A percentile compares a stretch with the other conserved stretches of the same genome.
phyloP scores from a whole-genome alignment of 192 early-diverging fungal genomes.

The Rhizophagus clarus region DNA sequence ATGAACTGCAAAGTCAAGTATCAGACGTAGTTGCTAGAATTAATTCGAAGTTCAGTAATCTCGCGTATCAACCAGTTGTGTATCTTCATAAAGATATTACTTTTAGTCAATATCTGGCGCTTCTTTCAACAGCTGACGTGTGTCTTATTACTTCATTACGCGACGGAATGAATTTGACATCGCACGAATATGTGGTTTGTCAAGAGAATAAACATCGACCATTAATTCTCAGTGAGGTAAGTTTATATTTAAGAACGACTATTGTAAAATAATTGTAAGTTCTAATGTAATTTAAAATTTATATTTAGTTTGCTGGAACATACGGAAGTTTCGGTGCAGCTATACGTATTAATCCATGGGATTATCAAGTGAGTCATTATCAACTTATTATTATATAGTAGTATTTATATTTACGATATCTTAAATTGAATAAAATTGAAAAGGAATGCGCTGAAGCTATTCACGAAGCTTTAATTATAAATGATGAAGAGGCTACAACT shows the following conservation, averaged over 20 bases:
- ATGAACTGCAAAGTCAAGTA: conserved; percentile 85
- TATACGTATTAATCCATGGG: conserved; percentile 96
- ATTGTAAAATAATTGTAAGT: not conserved
- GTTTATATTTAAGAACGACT: not conserved
- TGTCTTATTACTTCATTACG: conserved; percentile 89
- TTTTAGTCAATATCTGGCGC: conserved; percentile 86
- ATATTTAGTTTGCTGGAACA: conserved; percentile 85
- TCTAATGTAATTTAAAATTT: not conserved
- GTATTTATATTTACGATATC: not conserved
- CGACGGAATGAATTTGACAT: conserved; percentile 98
- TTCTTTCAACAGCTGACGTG: conserved; percentile 85
- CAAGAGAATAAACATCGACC: conserved; percentile 82
- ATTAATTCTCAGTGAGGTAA: conserved; percentile 85
- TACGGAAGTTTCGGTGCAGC: conserved; percentile 86
- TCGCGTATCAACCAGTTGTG: conserved; percentile 90
- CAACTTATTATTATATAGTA: not conserved
- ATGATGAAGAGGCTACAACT: conserved; percentile 69
- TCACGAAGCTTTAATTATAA: conserved; percentile 84
- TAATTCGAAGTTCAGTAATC: conserved; percentile 88
- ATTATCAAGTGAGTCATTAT: conserved; percentile 54
- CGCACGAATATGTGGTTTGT: conserved; percentile 92
- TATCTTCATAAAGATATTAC: conserved; percentile 92
- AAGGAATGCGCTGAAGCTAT: conserved; percentile 86
- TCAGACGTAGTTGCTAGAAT: conserved; percentile 90
- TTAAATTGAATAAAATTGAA: not conserved